These are phyloP conservation scores for Coemansia erecta DNA, from an alignment of 192 early-diverging fungal genomes.

Conservation along the genomic window DNA sequence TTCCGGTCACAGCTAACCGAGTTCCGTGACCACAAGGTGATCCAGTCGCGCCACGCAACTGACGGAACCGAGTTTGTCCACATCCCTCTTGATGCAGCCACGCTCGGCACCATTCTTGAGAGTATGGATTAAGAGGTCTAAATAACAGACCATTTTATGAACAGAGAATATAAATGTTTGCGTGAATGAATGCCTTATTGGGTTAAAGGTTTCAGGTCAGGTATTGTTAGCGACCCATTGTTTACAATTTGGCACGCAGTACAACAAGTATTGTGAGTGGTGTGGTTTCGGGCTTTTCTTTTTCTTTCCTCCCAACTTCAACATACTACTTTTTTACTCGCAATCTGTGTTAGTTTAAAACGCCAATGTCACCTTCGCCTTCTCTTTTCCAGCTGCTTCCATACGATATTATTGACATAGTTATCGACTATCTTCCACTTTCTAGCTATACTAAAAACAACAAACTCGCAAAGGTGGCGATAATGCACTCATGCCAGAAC, in stretches of 20 bases:
- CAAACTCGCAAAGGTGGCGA: background rate
- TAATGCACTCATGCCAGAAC: background rate
- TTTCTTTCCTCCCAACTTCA: background rate
- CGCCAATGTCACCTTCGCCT: too few relatives aligned
- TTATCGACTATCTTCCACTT: too few relatives aligned
- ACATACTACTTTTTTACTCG: background rate
- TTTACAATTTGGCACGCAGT: too few relatives aligned
- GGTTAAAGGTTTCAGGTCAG: too few relatives aligned
- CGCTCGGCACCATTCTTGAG: conserved; percentile 67
- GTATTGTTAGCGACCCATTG: too few relatives aligned
- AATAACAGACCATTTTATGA: background rate
- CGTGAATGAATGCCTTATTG: too few relatives aligned
- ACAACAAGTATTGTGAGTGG: too few relatives aligned
- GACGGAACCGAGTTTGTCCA: conserved; percentile 47
- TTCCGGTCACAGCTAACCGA: conserved; percentile 92
- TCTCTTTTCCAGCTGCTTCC: too few relatives aligned
- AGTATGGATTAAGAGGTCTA: conserved; percentile 50
- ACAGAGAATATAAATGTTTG: too few relatives aligned
- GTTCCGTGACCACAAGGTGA: conserved; percentile 89
- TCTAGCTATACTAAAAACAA: background rate
- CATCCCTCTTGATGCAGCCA: conserved; percentile 63
- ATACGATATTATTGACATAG: too few relatives aligned
- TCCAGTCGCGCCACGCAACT: conserved; percentile 57
- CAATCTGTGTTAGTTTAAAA: background rate
- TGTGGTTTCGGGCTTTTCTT: too few relatives aligned